Evolutionary conservation across 257 asterid species (phyloP).

Genomic region (Lycium barbarum): DNA sequence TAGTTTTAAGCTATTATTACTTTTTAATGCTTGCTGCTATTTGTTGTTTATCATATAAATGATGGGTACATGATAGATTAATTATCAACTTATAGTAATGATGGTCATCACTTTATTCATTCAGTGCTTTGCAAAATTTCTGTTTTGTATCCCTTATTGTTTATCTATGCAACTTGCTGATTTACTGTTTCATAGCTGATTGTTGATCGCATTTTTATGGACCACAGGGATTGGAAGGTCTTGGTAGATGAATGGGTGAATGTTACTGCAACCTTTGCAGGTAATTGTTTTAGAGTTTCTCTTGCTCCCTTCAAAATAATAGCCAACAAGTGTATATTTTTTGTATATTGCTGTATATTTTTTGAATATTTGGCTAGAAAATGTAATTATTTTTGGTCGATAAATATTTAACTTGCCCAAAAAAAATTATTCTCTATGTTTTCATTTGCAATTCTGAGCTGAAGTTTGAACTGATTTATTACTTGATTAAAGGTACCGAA

Average conservation of each 20-base stretch:
- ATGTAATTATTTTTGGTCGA: too few species aligned
- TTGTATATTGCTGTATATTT: too few species aligned
- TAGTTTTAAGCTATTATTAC: background rate
- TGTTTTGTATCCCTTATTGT: background rate
- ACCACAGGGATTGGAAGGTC: constrained; percentile 79
- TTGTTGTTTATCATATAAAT: background rate
- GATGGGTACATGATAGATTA: background rate
- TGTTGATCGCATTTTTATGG: constrained; percentile 22
- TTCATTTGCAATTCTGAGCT: background rate
- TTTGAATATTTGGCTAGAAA: too few species aligned
- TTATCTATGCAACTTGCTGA: background rate
- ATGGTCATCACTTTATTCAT: background rate
- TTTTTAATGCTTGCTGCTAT: background rate
- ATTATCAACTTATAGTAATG: constrained; percentile 11
- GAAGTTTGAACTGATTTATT: background rate
- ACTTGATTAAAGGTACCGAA: constrained; percentile 46
- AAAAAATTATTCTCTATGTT: background rate
- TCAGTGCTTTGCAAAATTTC: background rate
- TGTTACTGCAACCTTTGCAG: constrained; percentile 64
- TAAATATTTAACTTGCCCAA: too few species aligned
- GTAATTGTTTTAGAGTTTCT: constrained; percentile 39
- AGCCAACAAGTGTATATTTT: too few species aligned
- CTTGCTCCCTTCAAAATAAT: constrained; percentile 1
- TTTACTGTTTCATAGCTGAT: background rate
- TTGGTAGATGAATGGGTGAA: constrained; percentile 78